Base-by-base conservation (phyloP, 495 filamentous ascomycete species). In the Penicillium simplicissimum region DNA sequence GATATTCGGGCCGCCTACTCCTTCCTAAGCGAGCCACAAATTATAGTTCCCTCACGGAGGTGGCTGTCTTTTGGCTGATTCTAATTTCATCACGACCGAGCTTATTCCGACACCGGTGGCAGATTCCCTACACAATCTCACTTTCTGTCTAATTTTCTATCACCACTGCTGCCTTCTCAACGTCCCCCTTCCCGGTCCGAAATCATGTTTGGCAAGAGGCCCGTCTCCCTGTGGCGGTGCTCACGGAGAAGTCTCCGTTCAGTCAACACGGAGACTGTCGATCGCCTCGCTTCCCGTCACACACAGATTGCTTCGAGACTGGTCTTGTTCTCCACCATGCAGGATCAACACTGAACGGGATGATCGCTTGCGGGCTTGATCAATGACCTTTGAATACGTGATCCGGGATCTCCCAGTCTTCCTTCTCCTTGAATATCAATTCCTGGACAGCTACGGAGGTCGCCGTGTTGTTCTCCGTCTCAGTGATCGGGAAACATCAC, bases 221-320 rank as follows among this genome's bases (percentile, higher is more conserved):
- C n/a, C n/a, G 49, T 36, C 33, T 36, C 33, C 33, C 1, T 53
- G 47, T 59, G 57, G 57, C 57, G 57, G 57, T 59, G 47, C 48
- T 15, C 14, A 23, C 51, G 51, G 33, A 53, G 36, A 36, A 31
- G 42, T 38, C 52, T 49, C 33, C 40, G 23, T 36, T 45, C 28
- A 25, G 31, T 8, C 19, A 53, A 36, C 23, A 53, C 49, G 58
- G 58, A 60, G 52, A 47, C 52, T 40, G 49, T 19, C 43, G 55
- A 59, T 61, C 59, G 23, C 43, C 49, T 55, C 55, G 58, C 51
- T 51, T 58, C 45, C 31, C 33, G 63, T 65, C 55, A 59, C 49
- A 61, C 7, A 38, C 40, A 55, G 9, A 65, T 61, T 62, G n/a
- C 48, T 59, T 59, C 57, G 19, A 59, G 57, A 59, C 47, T 48